A percentile compares a stretch with the other conserved stretches of the same genome.
These are phyloP conservation scores for Chaetomium tenue DNA, from an alignment of 495 filamentous ascomycete genomes.

Conservation along the genomic window DNA sequence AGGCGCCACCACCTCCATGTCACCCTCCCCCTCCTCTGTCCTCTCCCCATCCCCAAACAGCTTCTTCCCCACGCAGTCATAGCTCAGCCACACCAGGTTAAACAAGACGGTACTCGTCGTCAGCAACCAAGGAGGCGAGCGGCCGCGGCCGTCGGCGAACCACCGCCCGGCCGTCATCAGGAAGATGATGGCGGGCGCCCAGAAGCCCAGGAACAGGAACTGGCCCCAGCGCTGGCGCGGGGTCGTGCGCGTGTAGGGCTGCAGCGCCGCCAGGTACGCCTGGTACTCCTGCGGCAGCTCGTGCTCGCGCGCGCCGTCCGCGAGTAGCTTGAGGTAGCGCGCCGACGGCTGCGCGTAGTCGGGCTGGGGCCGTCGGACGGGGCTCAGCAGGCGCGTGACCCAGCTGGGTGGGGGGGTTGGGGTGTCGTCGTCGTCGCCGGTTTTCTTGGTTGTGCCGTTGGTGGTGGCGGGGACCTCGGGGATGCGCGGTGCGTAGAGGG, in stretches of 20 bases:
- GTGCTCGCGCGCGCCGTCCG: conserved; percentile 73
- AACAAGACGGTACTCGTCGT: conserved; percentile 49
- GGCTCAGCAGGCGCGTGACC: conserved; percentile 37
- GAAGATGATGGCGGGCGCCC: conserved; percentile 58
- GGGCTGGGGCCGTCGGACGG: conserved; percentile 56
- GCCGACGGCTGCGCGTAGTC: conserved; percentile 76
- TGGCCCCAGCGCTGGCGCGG: conserved; percentile 63
- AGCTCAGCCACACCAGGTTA: conserved; percentile 63
- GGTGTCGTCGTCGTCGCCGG: conserved; percentile 23
- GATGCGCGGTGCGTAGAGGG: conserved; percentile 44
- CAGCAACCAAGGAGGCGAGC: conserved; percentile 65
- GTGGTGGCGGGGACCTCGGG: conserved; percentile 26
- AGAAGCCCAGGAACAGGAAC: conserved; percentile 57
- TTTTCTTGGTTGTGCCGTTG: no score
- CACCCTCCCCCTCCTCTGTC: conserved; percentile 48
- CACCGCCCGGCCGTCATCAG: conserved; percentile 30
- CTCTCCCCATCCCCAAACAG: conserved; percentile 89
- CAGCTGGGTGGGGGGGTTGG: conserved; percentile 27
- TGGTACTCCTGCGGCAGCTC: conserved; percentile 71
- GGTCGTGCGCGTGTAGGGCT: conserved; percentile 67
- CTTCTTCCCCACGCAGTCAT: conserved; percentile 65
- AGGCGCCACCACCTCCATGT: background rate
- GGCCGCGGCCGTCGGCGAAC: conserved; percentile 63
- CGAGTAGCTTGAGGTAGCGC: conserved; percentile 77
- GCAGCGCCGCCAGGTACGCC: conserved; percentile 62